phyloP scores from a whole-genome alignment of 2,329 filamentous ascomycete species.

The Tympanopsis confertula region DNA sequence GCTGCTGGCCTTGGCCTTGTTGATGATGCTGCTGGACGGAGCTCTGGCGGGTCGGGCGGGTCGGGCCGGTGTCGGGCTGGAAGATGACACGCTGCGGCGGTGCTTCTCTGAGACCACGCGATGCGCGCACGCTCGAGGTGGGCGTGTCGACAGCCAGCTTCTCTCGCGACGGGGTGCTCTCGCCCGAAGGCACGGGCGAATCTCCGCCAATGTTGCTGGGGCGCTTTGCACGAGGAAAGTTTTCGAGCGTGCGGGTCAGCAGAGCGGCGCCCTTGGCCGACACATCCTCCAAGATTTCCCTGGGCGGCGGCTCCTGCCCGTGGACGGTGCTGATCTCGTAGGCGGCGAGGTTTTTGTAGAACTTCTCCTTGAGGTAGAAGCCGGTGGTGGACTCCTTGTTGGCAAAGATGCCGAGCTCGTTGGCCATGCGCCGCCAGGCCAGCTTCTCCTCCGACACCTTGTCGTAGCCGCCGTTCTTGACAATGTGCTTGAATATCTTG shows the following conservation, averaged over 20 bases:
- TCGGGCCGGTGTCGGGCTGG: constrained; percentile 63
- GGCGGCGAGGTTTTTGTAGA: constrained; percentile 79
- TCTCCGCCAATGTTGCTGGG: constrained; percentile 40
- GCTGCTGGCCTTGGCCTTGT: not conserved
- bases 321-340: constrained; percentile 75
- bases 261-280: constrained; percentile 72
- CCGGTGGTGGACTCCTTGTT: constrained; percentile 72
- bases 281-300: constrained; percentile 70
- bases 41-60: constrained; percentile 50
- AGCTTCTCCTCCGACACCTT: constrained; percentile 73
- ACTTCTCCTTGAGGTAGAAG: constrained; percentile 75
- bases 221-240: constrained; percentile 44
- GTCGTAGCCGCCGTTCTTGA: constrained; percentile 74
- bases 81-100: constrained; percentile 76
- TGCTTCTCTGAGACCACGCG: constrained; percentile 64
- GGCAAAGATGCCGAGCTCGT: constrained; percentile 64
- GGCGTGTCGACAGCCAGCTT: constrained; percentile 35
- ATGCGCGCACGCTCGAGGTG: constrained; percentile 41
- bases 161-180: constrained; percentile 44
- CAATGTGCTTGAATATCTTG: constrained; percentile 68
- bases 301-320: constrained; percentile 71
- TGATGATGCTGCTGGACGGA: constrained; percentile 28
- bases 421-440: constrained; percentile 70
- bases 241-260: constrained; percentile 68
- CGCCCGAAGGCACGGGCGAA: constrained; percentile 42